Percentiles rank a stretch among this genome's conserved stretches.
Evolutionary conservation across 225 moss, liverwort and hornwort species (phyloP).

Genomic region (Sphagnum tenellum): DNA sequence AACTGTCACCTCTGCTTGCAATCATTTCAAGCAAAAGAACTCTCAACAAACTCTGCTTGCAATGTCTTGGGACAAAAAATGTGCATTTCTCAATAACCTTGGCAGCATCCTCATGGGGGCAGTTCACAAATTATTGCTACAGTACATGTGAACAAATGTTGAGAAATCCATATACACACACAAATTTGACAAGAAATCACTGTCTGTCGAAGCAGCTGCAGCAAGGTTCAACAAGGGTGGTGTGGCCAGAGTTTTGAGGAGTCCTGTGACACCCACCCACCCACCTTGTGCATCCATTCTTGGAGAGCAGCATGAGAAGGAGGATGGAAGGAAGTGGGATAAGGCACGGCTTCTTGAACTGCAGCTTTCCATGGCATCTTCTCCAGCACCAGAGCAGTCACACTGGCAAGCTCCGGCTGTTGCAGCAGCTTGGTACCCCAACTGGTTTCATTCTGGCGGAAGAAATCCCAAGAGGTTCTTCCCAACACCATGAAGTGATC

Average conservation of each 20-base stretch:
- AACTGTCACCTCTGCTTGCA: too few species aligned
- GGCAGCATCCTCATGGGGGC: too few species aligned
- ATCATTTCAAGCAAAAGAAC: too few species aligned
- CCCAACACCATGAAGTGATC: slow-evolving; percentile 66
- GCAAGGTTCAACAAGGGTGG: neutral
- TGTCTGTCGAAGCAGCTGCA: neutral
- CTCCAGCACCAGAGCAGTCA: slow-evolving; percentile 56
- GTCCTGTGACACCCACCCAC: neutral
- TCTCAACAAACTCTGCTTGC: too few species aligned
- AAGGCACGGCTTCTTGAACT: slow-evolving; percentile 44
- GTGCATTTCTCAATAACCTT: too few species aligned
- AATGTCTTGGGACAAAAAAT: too few species aligned
- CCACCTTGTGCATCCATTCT: slow-evolving; percentile 15
- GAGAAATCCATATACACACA: neutral
- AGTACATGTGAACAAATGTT: neutral
- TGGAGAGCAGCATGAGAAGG: slow-evolving; percentile 17
- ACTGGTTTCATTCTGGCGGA: neutral
- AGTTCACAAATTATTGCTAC: neutral
- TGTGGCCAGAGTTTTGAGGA: neutral
- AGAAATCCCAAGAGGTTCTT: slow-evolving; percentile 69
- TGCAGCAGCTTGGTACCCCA: slow-evolving; percentile 38
- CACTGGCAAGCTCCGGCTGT: slow-evolving; percentile 27
- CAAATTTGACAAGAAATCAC: neutral
- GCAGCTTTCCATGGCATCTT: slow-evolving; percentile 23
- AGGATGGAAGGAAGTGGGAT: slow-evolving; percentile 68